Conservation (phyloP, 2,329 filamentous ascomycete genomes). For the Fusarium praegraminearum region DNA sequence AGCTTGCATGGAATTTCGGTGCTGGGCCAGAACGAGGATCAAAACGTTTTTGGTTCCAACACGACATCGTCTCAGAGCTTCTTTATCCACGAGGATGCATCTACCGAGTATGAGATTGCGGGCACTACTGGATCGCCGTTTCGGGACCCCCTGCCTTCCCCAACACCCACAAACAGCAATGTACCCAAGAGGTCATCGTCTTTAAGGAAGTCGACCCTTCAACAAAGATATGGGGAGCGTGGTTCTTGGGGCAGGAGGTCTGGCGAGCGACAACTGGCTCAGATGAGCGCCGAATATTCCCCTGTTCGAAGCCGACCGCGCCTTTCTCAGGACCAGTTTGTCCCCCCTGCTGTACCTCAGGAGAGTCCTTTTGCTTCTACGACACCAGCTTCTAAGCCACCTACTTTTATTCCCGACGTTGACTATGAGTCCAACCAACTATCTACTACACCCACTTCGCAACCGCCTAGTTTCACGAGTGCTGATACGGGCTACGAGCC, state of each 20-base stretch:
- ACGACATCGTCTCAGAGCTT: slow-evolving; percentile 59
- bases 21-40: slow-evolving; percentile 66
- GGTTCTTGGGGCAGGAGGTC: slow-evolving; percentile 71
- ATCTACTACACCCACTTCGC: slow-evolving; percentile 8
- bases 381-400: slow-evolving; percentile 66
- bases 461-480: slow-evolving; percentile 47
- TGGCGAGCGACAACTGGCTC: slow-evolving; percentile 67
- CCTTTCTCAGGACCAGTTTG: slow-evolving; percentile 82
- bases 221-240: slow-evolving; percentile 81
- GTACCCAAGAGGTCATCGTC: slow-evolving; percentile 79
- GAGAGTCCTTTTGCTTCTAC: slow-evolving; percentile 74
- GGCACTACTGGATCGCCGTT: slow-evolving; percentile 49
- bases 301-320: slow-evolving; percentile 75
- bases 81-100: slow-evolving; percentile 64
- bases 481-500: slow-evolving; percentile 66
- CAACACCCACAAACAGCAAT: slow-evolving; percentile 60
- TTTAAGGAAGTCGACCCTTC: slow-evolving; percentile 85
- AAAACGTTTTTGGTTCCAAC: slow-evolving; percentile 80
- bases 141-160: slow-evolving; percentile 59
- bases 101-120: slow-evolving; percentile 66
- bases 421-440: slow-evolving; percentile 1
- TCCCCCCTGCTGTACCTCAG: slow-evolving; percentile 70
- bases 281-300: slow-evolving; percentile 64
- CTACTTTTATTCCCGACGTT: background rate
- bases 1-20: slow-evolving; percentile 83